These are phyloP conservation scores for Vickermania spadyakhi DNA, from an alignment of 208 protist species.

Conservation along the genomic window DNA sequence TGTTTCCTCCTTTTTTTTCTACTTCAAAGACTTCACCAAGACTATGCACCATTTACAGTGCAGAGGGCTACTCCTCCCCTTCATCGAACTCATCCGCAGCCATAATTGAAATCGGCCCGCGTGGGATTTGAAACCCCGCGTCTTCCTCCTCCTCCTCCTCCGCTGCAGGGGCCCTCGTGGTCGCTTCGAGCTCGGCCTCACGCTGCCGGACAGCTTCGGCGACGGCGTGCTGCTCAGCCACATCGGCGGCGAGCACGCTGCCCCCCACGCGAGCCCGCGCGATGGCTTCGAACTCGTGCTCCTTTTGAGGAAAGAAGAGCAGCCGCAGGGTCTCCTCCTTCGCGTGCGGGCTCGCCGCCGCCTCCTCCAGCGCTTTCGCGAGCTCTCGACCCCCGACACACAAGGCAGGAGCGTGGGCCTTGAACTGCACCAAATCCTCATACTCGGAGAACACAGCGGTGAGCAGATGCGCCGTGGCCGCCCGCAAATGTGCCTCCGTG, in stretches of 20 bases:
- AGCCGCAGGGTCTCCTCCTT: constrained; percentile 12
- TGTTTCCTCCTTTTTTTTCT: no score
- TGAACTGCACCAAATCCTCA: constrained; percentile 34
- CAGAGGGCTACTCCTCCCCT: background rate
- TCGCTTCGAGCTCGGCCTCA: background rate
- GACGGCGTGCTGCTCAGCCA: background rate
- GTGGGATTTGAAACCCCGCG: background rate
- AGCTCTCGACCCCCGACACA: constrained; percentile 18
- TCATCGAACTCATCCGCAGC: background rate
- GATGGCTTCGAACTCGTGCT: constrained; percentile 27
- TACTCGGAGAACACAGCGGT: constrained; percentile 36
- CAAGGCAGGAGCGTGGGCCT: constrained; percentile 28
- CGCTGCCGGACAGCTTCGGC: no score
- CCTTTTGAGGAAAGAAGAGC: constrained; percentile 37
- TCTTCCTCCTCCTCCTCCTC: background rate
- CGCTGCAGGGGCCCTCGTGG: background rate
- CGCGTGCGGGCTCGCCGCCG: constrained; percentile 15
- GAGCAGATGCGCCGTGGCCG: constrained; percentile 12
- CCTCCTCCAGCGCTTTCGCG: constrained; percentile 19
- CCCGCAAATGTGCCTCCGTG: background rate
- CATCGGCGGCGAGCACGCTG: background rate
- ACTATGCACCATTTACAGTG: no score
- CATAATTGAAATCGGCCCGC: background rate
- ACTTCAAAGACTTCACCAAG: no score
- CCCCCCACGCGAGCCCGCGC: constrained; percentile 5